These are phyloP conservation scores for Colletotrichum spinosum DNA, from an alignment of 2,329 filamentous ascomycete genomes.

Conservation along the genomic window DNA sequence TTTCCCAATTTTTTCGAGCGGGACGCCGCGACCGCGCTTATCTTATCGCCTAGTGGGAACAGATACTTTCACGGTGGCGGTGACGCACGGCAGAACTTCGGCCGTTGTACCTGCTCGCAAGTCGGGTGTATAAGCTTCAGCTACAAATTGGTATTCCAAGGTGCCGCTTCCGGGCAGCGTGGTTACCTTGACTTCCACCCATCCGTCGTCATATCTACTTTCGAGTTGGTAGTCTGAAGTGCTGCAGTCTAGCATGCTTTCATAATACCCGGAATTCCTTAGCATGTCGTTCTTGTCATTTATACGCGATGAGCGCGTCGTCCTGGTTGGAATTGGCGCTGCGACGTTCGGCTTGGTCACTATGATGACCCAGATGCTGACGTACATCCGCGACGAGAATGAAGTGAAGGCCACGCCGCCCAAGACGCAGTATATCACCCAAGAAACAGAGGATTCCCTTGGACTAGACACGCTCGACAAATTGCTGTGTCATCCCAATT, in stretches of 20 bases:
- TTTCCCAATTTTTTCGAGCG: constrained; percentile 41
- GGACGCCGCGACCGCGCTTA: constrained; percentile 34
- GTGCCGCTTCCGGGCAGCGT: neutral
- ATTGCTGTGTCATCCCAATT: constrained; percentile 77
- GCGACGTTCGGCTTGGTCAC: constrained; percentile 69
- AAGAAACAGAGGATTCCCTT: constrained; percentile 80
- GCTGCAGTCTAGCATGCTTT: constrained; percentile 5
- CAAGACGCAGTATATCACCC: constrained; percentile 78
- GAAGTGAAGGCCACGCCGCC: constrained; percentile 73
- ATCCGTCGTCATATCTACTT: no score
- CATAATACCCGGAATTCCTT: neutral
- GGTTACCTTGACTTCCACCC: neutral
- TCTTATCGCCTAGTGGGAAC: constrained; percentile 42
- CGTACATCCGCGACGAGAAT: constrained; percentile 71
- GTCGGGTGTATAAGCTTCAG: neutral
- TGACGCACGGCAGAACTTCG: constrained; percentile 39
- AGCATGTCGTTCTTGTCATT: constrained; percentile 45
- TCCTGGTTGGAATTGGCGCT: constrained; percentile 66
- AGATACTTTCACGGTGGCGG: constrained; percentile 25
- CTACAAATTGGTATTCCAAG: neutral
- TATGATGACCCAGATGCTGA: constrained; percentile 69
- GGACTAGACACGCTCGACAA: constrained; percentile 74
- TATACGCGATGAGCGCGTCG: constrained; percentile 62
- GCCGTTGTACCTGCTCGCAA: neutral
- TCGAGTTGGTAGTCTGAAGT: no score